phyloP scores from a whole-genome alignment of 2,329 filamentous ascomycete species.

The Thermochaetoides dissita region DNA sequence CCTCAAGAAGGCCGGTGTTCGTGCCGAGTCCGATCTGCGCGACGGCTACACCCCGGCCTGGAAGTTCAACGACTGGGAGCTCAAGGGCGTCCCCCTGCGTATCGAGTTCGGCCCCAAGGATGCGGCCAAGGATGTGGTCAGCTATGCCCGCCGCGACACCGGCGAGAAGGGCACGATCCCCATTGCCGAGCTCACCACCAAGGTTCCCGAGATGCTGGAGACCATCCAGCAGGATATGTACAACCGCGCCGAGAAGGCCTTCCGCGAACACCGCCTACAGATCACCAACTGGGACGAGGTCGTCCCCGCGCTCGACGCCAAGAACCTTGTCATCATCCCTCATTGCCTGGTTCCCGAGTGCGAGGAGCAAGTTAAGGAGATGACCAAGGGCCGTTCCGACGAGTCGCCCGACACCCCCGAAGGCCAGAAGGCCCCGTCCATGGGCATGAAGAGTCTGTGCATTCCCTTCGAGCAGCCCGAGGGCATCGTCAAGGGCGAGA shows the following conservation, averaged over 20 bases:
- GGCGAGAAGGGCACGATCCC: conserved; percentile 69
- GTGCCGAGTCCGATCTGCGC: conserved; percentile 68
- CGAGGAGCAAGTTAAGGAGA: conserved; percentile 43
- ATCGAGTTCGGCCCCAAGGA: conserved; percentile 96
- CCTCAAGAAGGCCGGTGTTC: conserved; percentile 60
- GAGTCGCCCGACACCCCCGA: conserved; percentile 32
- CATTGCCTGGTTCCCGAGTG: conserved; percentile 66
- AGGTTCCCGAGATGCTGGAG: conserved; percentile 70
- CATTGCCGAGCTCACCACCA: conserved; percentile 57
- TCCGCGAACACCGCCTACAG: conserved; percentile 64
- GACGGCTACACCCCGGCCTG: conserved; percentile 89
- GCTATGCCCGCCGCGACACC: conserved; percentile 75
- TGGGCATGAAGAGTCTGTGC: conserved; percentile 59
- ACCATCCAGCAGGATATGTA: conserved; percentile 78
- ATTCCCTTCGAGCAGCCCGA: conserved; percentile 71
- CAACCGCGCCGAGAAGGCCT: conserved; percentile 61
- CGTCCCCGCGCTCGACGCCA: conserved; percentile 73
- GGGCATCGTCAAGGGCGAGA: conserved; percentile 63
- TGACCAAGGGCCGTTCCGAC: conserved; percentile 17
- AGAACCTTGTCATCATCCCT: conserved; percentile 86
- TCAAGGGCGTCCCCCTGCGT: conserved; percentile 86
- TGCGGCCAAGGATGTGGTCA: conserved; percentile 70
- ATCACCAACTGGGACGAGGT: conserved; percentile 86
- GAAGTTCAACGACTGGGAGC: conserved; percentile 99
- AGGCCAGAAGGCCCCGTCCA: conserved; percentile 39